Evolutionary conservation across 495 filamentous ascomycete species (phyloP).

Genomic region (Sabuloglossum arenarium): DNA sequence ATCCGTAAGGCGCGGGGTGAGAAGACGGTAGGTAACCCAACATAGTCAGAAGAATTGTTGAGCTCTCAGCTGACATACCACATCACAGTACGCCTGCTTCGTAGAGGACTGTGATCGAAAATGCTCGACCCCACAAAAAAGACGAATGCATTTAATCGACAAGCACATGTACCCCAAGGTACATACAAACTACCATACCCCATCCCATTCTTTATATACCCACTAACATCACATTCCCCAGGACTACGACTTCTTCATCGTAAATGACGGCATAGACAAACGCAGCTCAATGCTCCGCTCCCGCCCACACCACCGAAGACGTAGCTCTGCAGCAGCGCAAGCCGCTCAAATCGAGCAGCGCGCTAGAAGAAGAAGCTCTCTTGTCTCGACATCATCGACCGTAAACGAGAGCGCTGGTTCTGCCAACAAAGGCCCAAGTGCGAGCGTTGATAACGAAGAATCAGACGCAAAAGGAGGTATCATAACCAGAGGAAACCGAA

Average conservation of each 20-base stretch:
- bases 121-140: conserved; percentile 66
- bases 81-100: conserved; percentile 59
- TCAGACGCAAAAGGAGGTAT: background rate
- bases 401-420: conserved; percentile 2
- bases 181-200: background rate
- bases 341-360: background rate
- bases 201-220: background rate
- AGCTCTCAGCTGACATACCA: background rate
- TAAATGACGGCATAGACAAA: conserved; percentile 74
- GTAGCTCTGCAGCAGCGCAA: conserved; percentile 23
- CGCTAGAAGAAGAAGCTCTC: background rate
- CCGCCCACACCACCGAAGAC: conserved; percentile 27
- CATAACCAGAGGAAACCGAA: no score
- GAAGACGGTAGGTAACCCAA: conserved; percentile 46
- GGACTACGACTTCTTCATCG: conserved; percentile 78
- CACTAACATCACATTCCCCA: conserved; percentile 6
- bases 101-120: conserved; percentile 72
- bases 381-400: background rate
- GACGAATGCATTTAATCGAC: conserved; percentile 71
- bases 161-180: conserved; percentile 83
- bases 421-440: background rate
- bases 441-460: background rate
- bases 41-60: background rate
- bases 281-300: conserved; percentile 51
- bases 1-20: conserved; percentile 59